Evolutionary conservation across 2,329 filamentous ascomycete genomes (phyloP), one percentile per base, ranked within the genome.

Genomic region (Alternaria longipes): DNA sequence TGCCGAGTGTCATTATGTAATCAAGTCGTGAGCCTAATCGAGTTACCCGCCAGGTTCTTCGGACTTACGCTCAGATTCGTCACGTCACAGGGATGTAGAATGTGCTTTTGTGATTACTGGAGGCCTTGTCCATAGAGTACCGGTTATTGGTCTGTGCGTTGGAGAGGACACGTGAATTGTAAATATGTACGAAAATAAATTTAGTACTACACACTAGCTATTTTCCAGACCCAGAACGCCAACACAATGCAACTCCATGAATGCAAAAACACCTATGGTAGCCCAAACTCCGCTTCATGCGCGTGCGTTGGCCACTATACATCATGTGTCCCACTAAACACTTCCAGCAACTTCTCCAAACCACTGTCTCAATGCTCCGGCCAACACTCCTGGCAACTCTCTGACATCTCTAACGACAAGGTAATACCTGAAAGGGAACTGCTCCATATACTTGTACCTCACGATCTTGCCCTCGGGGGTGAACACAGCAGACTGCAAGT

Each of bases 401-500:
- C 91, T 89, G 49, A 99, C 89, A 81, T 98, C 89, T 67, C 94
- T 89, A 60, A 99, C 95, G 69, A 99, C 92, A 57, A 99, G 82
- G 78, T 98, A 99, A 82, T 97, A 99, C 78, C 91, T 89, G 82
- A 99, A 99, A 0, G 96, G 95, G 79, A 99, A 99, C 8, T 89
- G 91, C 78, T 99, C 96, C 70, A 99, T 86, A 77, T 99, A 99
- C 73, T 92, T 89, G 82, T 93, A 91, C 78, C 96, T 93, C 71
- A 90, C 90, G 57, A 97, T 87, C 76, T 81, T 89, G 71, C 81
- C 78, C 73, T 92, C 89, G 60, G 86, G 86, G 65, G 90, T 87
- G 74, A 98, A 97, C 75, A 89, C 89, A 38, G 93, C 94, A 79
- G 93, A 90, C 78, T 93, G 93, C 71, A 98, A 84, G 76, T 97